Percentiles rank a stretch among this genome's conserved stretches.
Evolutionary conservation across 192 early-diverging fungal genomes (phyloP).

Genomic region (Coemansia sp.): DNA sequence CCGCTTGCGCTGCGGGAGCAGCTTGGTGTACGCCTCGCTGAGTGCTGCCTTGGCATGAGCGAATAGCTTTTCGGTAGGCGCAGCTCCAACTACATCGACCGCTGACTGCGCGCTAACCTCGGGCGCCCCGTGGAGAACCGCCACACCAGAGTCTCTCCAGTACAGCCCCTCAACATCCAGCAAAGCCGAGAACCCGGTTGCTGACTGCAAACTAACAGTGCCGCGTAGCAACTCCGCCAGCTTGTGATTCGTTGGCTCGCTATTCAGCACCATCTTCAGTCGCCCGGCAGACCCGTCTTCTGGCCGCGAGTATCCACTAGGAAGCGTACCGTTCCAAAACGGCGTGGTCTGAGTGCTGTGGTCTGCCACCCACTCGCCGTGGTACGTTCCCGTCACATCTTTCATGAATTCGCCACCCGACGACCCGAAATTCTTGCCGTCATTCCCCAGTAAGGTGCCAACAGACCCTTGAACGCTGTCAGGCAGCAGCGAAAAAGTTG

Average conservation of each 20-base stretch:
- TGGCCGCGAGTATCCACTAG: constrained; percentile 13
- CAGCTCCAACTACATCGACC: constrained; percentile 20
- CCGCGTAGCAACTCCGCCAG: constrained; percentile 21
- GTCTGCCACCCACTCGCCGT: constrained; percentile 18
- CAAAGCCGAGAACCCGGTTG: neutral
- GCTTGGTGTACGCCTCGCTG: constrained; percentile 8
- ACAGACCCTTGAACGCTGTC: constrained; percentile 6
- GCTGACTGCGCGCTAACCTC: constrained; percentile 22
- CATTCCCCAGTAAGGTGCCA: constrained; percentile 3
- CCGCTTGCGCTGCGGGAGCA: constrained; percentile 17
- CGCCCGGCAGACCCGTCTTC: constrained; percentile 7
- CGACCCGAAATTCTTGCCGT: neutral
- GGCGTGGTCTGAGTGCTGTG: constrained; percentile 3
- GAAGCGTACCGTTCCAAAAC: constrained; percentile 9
- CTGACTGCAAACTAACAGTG: constrained; percentile 1
- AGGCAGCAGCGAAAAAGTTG: constrained; percentile 29
- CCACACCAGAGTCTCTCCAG: constrained; percentile 21
- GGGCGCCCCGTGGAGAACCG: constrained; percentile 20
- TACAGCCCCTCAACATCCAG: constrained; percentile 31
- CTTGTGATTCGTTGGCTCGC: neutral
- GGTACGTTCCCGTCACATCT: constrained; percentile 20
- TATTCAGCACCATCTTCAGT: constrained; percentile 19
- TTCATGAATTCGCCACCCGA: neutral
- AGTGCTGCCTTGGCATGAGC: constrained; percentile 15
- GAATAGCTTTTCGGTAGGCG: constrained; percentile 23